Conservation (phyloP, 805 yeast genomes). For the Yueomyces sp. region DNA sequence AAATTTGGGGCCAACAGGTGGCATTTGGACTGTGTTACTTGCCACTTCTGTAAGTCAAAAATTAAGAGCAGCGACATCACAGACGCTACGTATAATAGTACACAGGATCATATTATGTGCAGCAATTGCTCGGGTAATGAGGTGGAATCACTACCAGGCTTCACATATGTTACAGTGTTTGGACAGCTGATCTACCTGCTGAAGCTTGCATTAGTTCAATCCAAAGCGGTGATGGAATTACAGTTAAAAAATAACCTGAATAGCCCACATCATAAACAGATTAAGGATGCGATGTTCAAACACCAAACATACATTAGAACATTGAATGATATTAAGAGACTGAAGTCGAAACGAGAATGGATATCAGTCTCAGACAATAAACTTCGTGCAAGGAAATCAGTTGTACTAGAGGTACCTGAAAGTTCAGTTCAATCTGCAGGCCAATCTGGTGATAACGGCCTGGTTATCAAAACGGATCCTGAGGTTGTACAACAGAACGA, state of each 20-base stretch:
- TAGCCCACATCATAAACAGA: slow-evolving; percentile 2
- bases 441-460: slow-evolving; percentile 14
- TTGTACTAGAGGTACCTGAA: slow-evolving; percentile 41
- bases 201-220: slow-evolving; percentile 73
- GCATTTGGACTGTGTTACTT: slow-evolving; percentile 67
- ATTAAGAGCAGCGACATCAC: slow-evolving; percentile 28
- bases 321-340: slow-evolving; percentile 59
- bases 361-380: slow-evolving; percentile 36
- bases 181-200: slow-evolving; percentile 64
- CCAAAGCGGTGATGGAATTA: slow-evolving; percentile 43
- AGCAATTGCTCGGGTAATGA: slow-evolving; percentile 44
- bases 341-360: slow-evolving; percentile 60
- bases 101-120: slow-evolving; percentile 35
- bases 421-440: slow-evolving; percentile 1
- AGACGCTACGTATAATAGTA: slow-evolving; percentile 34
- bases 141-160: slow-evolving; percentile 38
- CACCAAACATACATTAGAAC: slow-evolving; percentile 54
- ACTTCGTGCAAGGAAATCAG: slow-evolving; percentile 52
- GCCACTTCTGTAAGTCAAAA: slow-evolving; percentile 41
- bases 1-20: slow-evolving; percentile 52
- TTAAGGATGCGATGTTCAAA: slow-evolving; percentile 13
- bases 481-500: slow-evolving; percentile 24
- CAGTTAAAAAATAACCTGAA: slow-evolving; percentile 13
- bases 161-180: slow-evolving; percentile 51
- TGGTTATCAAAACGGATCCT: slow-evolving; percentile 20